Percentiles rank a stretch among this genome's conserved stretches.
Evolutionary conservation across 2,329 filamentous ascomycete genomes (phyloP).

Genomic region (Neophaeococcomyces aloes): DNA sequence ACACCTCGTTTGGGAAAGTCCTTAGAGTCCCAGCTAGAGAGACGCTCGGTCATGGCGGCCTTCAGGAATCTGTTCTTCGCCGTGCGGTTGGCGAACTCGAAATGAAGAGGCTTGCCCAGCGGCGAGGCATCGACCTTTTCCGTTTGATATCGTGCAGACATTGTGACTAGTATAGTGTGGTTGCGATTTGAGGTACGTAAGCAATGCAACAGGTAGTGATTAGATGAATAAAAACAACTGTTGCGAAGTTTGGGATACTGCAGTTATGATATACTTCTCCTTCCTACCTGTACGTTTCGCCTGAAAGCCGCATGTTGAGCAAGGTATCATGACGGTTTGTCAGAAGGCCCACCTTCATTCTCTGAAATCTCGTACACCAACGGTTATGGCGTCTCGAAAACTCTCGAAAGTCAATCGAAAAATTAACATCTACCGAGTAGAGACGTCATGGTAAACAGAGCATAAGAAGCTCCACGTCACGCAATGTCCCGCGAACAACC

Average conservation of each 20-base stretch:
- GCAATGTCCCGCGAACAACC: too few species aligned
- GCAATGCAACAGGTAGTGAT: not conserved
- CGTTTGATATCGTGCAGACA: not conserved
- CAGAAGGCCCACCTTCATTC: too few species aligned
- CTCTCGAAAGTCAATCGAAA: too few species aligned
- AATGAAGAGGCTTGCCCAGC: conserved; percentile 40
- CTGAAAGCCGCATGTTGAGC: not conserved
- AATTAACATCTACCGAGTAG: too few species aligned
- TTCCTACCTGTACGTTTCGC: not conserved
- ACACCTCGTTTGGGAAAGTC: conserved; percentile 44
- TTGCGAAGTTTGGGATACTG: not conserved
- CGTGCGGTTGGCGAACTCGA: conserved; percentile 43
- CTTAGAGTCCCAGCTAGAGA: conserved; percentile 51
- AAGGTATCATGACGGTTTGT: too few species aligned
- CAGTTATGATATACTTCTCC: not conserved
- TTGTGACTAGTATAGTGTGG: not conserved
- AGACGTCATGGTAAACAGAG: too few species aligned
- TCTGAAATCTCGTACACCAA: too few species aligned
- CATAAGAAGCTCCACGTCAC: too few species aligned
- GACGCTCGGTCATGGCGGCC: conserved; percentile 55
- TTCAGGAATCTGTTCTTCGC: conserved; percentile 58
- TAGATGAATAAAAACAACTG: not conserved
- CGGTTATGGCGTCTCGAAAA: too few species aligned
- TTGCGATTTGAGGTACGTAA: too few species aligned
- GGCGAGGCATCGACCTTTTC: conserved; percentile 20